Percentiles rank a stretch among this genome's conserved stretches.
Evolutionary conservation across 2,329 filamentous ascomycete species (phyloP).

Genomic region (Microcera coccophila): DNA sequence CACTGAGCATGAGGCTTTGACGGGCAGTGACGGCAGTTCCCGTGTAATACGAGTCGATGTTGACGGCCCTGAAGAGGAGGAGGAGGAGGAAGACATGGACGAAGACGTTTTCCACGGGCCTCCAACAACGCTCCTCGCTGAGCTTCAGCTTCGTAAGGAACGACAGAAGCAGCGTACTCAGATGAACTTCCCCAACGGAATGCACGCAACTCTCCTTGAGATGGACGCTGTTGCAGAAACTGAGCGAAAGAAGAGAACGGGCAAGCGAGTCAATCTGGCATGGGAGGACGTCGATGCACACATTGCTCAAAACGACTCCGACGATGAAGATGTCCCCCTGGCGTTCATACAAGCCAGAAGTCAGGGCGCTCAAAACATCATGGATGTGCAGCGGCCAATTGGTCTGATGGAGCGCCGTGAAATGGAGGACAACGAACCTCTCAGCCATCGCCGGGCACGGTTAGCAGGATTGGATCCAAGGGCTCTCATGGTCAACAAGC

Average conservation of each 20-base stretch:
- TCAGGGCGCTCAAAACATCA: constrained; percentile 47
- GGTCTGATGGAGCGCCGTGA: constrained; percentile 78
- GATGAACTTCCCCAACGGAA: constrained; percentile 67
- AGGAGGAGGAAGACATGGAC: constrained; percentile 41
- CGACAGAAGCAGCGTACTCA: constrained; percentile 75
- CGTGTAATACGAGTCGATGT: not conserved
- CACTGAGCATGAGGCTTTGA: constrained; percentile 18
- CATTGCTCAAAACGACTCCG: constrained; percentile 42
- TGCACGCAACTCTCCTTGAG: constrained; percentile 85
- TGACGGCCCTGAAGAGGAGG: constrained; percentile 19
- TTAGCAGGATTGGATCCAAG: constrained; percentile 59
- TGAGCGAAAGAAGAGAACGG: constrained; percentile 69
- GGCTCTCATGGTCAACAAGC: constrained; percentile 37
- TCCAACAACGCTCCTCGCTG: constrained; percentile 87
- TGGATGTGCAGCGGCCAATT: constrained; percentile 60
- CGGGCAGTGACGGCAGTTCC: constrained; percentile 25
- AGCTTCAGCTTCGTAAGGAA: constrained; percentile 85
- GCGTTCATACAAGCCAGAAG: constrained; percentile 68
- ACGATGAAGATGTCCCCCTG: constrained; percentile 84
- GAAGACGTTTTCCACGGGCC: constrained; percentile 59
- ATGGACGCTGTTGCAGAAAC: constrained; percentile 86
- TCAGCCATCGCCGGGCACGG: constrained; percentile 71
- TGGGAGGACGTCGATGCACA: constrained; percentile 72
- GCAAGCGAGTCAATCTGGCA: constrained; percentile 76
- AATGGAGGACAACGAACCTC: constrained; percentile 86